phyloP scores from a whole-genome alignment of 768 basidiomycete species.

The Suillus subalutaceus region DNA sequence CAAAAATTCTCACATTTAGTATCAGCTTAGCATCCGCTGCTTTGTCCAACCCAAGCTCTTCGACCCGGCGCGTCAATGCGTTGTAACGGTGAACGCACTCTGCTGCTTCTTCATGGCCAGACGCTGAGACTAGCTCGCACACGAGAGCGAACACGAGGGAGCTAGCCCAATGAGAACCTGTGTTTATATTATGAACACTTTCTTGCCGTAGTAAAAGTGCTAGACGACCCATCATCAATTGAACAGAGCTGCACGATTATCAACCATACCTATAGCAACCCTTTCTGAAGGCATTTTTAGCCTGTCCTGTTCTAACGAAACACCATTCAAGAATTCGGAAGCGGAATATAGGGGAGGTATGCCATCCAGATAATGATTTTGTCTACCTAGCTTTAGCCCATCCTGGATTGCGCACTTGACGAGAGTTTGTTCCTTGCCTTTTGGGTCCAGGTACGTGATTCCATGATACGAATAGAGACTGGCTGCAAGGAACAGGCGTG shows the following conservation, averaged over 20 bases:
- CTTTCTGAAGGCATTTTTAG: conserved; percentile 50
- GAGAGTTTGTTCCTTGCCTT: conserved; percentile 60
- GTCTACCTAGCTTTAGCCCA: conserved; percentile 80
- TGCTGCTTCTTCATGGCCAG: conserved; percentile 46
- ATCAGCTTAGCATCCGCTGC: conserved; percentile 72
- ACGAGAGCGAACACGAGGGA: conserved; percentile 77
- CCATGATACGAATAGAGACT: conserved; percentile 72
- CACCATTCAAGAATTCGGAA: conserved; percentile 42
- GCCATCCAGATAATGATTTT: conserved; percentile 78
- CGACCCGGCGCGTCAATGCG: conserved; percentile 57
- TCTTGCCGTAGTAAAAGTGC: conserved; percentile 73
- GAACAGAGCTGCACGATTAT: background rate
- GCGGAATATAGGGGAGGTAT: conserved; percentile 69
- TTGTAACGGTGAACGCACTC: conserved; percentile 67
- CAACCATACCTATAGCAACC: conserved; percentile 56
- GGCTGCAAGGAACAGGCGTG: conserved; percentile 80
- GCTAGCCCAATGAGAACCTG: conserved; percentile 69
- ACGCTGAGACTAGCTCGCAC: conserved; percentile 55
- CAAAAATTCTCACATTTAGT: conserved; percentile 64
- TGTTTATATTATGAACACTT: conserved; percentile 60
- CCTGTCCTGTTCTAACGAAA: conserved; percentile 34
- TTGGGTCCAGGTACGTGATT: conserved; percentile 62
- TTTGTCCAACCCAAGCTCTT: conserved; percentile 60
- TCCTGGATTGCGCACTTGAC: conserved; percentile 78
- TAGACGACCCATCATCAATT: conserved; percentile 23